Conservation (phyloP, 225 moss, liverwort and hornwort genomes). For the Pleurozium schreberi region DNA sequence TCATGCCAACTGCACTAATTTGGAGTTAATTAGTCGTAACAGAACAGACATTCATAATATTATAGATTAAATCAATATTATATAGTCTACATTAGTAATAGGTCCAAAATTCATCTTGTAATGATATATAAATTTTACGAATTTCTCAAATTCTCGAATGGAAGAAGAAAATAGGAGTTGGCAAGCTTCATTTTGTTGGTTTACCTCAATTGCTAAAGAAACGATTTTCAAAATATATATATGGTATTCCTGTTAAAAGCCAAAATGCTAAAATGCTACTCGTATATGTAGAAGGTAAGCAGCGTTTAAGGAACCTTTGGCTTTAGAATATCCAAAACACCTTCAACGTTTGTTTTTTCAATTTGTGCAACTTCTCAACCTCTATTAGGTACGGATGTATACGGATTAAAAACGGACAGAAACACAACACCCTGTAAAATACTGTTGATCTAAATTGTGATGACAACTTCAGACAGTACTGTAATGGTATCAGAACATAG, state of each 20-base stretch:
- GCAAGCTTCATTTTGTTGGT: background rate
- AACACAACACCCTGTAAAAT: background rate
- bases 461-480: background rate
- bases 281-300: background rate
- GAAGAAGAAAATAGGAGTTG: background rate
- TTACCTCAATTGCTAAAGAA: too few species aligned
- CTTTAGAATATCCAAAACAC: background rate
- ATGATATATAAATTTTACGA: background rate
- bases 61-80: too few species aligned
- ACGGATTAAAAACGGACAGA: background rate
- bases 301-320: background rate
- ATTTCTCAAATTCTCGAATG: background rate
- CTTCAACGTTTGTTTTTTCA: background rate
- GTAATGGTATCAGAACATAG: too few species aligned
- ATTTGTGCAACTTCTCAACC: background rate
- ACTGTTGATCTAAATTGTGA: too few species aligned
- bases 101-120: background rate
- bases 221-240: background rate
- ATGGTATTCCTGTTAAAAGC: too few species aligned
- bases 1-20: background rate
- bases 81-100: background rate
- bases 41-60: background rate
- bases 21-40: too few species aligned
- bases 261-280: background rate
- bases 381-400: background rate